A percentile compares a stretch with the other conserved stretches of the same genome.
Conservation (phyloP, 164 flowering plant species). For the Chimonanthus salicifolius region DNA sequence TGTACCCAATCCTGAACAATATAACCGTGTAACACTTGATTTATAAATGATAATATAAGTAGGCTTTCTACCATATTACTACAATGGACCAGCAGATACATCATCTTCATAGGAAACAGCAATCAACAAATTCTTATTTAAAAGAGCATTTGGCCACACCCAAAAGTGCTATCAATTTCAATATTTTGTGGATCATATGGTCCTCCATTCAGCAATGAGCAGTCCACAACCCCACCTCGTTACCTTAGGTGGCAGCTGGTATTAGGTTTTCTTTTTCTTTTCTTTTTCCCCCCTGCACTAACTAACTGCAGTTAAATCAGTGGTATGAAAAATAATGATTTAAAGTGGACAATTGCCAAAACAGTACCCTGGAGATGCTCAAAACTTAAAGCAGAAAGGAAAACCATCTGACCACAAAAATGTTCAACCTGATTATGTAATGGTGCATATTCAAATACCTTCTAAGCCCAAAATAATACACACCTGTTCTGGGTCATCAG, state of each 20-base stretch:
- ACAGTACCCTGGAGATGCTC: neutral
- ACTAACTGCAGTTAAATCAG: too few relatives aligned
- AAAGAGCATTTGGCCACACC: neutral
- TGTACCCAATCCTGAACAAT: constrained; percentile 54
- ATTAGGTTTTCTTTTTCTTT: too few relatives aligned
- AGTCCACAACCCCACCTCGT: too few relatives aligned
- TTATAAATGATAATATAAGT: too few relatives aligned
- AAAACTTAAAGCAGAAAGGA: neutral
- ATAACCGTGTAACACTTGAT: neutral
- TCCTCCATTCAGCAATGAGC: too few relatives aligned
- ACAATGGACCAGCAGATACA: neutral
- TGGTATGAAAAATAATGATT: too few relatives aligned
- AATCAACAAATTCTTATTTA: too few relatives aligned
- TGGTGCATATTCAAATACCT: neutral
- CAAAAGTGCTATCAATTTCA: neutral
- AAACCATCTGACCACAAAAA: neutral
- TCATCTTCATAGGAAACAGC: neutral
- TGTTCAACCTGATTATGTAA: neutral
- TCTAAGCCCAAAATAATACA: neutral
- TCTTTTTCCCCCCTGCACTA: too few relatives aligned
- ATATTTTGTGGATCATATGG: too few relatives aligned
- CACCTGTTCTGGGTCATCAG: constrained; percentile 71
- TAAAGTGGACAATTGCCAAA: too few relatives aligned
- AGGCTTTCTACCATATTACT: neutral
- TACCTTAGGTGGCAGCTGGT: too few relatives aligned